Evolutionary conservation across 805 yeast species (phyloP).

Genomic region (Geotrichum ghanense): DNA sequence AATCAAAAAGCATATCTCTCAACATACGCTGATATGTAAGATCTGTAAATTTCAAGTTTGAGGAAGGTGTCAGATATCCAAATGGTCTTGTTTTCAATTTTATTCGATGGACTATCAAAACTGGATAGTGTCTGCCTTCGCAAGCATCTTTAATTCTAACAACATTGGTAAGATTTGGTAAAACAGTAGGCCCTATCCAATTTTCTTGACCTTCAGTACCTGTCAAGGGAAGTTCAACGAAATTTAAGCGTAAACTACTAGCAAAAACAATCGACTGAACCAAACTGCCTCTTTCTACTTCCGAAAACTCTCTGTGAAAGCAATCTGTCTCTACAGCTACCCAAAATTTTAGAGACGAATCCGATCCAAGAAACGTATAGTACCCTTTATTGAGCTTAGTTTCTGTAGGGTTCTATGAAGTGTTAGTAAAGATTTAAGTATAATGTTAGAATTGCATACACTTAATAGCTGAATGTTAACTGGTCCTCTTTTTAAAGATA

Average conservation of each 20-base stretch:
- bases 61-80: not conserved
- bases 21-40: not conserved
- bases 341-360: not conserved
- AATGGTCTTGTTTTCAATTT: not conserved
- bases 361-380: not conserved
- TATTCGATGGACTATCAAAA: not conserved
- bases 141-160: not conserved
- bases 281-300: not conserved
- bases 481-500: not conserved
- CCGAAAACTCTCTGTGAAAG: not conserved
- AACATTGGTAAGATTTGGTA: not conserved
- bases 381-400: not conserved
- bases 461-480: not conserved
- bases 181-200: not conserved
- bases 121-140: constrained; percentile 1
- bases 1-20: not conserved
- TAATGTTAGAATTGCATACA: not conserved
- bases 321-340: not conserved
- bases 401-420: not conserved
- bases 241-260: not conserved
- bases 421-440: no score
- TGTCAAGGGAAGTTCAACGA: not conserved
- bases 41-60: not conserved
- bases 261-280: not conserved
- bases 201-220: not conserved